Evolutionary conservation across 768 basidiomycete genomes (phyloP).

Genomic region (Boletus sensibilis): DNA sequence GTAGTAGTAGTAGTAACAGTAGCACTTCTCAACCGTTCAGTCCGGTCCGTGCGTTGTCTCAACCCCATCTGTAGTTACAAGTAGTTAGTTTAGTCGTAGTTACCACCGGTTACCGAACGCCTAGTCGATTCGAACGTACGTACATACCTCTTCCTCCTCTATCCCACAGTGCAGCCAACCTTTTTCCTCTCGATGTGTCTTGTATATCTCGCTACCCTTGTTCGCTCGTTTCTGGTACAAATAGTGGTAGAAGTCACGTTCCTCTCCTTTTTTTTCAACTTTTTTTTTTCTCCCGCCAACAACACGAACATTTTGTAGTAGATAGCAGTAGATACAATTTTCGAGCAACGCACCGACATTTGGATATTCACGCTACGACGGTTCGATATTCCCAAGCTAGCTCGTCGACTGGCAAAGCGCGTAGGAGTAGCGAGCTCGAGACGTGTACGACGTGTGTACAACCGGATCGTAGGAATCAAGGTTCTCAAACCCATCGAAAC

Average conservation of each 20-base stretch:
- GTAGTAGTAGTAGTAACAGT: constrained; percentile 26
- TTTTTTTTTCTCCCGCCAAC: neutral
- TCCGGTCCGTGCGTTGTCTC: constrained; percentile 26
- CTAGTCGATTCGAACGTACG: constrained; percentile 29
- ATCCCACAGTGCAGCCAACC: neutral
- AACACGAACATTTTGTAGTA: constrained; percentile 33
- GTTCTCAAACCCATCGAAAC: neutral
- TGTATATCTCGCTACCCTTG: neutral
- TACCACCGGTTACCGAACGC: constrained; percentile 34
- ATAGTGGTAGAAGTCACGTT: neutral
- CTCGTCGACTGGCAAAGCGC: too few species aligned
- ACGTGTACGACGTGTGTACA: neutral
- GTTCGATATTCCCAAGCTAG: neutral
- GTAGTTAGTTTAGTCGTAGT: constrained; percentile 27
- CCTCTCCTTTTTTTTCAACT: neutral
- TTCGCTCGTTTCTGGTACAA: constrained; percentile 2
- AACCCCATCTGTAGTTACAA: constrained; percentile 32
- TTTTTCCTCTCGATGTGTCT: constrained; percentile 4
- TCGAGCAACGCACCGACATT: constrained; percentile 24
- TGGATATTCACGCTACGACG: constrained; percentile 16
- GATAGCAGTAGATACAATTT: constrained; percentile 39
- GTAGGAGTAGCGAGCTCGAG: neutral
- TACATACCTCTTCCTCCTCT: constrained; percentile 10
- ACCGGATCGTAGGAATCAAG: neutral
- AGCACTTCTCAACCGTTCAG: constrained; percentile 17